A percentile compares a stretch with the other conserved stretches of the same genome.
These are phyloP conservation scores for Coniferiporia weirii DNA, from an alignment of 1,284 basidiomycete species.

Conservation along the genomic window DNA sequence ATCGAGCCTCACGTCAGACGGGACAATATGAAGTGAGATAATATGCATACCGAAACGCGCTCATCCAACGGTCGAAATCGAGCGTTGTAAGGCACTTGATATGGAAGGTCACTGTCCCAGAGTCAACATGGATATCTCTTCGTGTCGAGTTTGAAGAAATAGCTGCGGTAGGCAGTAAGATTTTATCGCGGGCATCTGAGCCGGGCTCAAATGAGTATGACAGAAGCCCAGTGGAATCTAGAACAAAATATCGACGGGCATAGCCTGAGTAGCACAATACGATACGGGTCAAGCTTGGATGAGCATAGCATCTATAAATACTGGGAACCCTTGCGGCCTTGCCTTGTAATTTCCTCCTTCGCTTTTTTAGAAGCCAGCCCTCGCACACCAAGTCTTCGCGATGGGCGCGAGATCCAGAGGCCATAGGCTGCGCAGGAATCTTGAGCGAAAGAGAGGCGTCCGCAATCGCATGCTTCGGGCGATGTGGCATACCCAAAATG, in stretches of 20 bases:
- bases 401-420: neutral
- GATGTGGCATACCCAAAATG: neutral
- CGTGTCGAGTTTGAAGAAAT: slow-evolving; percentile 65
- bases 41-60: slow-evolving; percentile 53
- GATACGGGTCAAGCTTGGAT: slow-evolving; percentile 8
- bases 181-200: slow-evolving; percentile 63
- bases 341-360: slow-evolving; percentile 83
- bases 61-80: slow-evolving; percentile 74
- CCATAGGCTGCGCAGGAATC: slow-evolving; percentile 6
- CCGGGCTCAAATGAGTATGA: slow-evolving; percentile 72
- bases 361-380: slow-evolving; percentile 80
- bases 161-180: slow-evolving; percentile 63
- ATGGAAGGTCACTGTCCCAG: slow-evolving; percentile 71
- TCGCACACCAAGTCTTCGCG: slow-evolving; percentile 40
- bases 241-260: slow-evolving; percentile 72
- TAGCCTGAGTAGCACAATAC: slow-evolving; percentile 48
- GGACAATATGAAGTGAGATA: neutral
- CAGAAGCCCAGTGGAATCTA: slow-evolving; percentile 62
- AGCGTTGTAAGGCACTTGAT: slow-evolving; percentile 64
- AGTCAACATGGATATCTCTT: slow-evolving; percentile 75
- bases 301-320: neutral
- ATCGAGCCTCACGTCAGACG: neutral
- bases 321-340: slow-evolving; percentile 30
- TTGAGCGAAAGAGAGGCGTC: slow-evolving; percentile 7
- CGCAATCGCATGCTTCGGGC: slow-evolving; percentile 5